Evolutionary conservation across 257 asterid genomes (phyloP).

Genomic region (Nicotiana tabacum): DNA sequence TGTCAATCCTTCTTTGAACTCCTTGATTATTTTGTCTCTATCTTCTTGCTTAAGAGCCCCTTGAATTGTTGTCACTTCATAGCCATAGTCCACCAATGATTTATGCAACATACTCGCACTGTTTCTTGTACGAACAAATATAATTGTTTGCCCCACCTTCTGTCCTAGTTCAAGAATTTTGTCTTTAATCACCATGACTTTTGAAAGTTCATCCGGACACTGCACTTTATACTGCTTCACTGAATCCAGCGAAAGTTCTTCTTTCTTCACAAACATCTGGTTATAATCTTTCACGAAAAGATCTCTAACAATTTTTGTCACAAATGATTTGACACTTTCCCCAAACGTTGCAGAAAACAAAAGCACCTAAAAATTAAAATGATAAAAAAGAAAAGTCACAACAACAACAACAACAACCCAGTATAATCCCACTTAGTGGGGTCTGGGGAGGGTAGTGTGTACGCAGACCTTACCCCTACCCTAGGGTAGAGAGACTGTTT

Average conservation of each 20-base stretch:
- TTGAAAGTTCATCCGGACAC: conserved; percentile 85
- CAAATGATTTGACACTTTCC: conserved; percentile 68
- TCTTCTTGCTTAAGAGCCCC: conserved; percentile 70
- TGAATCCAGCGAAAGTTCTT: conserved; percentile 40
- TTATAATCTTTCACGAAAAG: conserved; percentile 57
- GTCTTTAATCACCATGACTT: conserved; percentile 66
- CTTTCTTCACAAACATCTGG: conserved; percentile 62
- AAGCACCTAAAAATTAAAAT: conserved; percentile 31
- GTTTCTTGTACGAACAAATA: conserved; percentile 57
- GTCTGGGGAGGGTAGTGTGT: no score
- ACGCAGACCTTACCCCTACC: no score
- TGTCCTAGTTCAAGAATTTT: conserved; percentile 84
- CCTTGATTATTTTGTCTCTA: conserved; percentile 68
- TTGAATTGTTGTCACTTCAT: conserved; percentile 90
- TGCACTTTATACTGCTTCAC: conserved; percentile 68
- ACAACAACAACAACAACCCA: no score
- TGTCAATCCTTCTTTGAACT: conserved; percentile 85
- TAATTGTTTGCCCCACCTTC: conserved; percentile 84
- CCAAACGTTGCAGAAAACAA: conserved; percentile 61
- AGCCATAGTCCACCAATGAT: conserved; percentile 52
- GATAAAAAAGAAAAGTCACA: not conserved
- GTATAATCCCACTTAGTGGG: no score
- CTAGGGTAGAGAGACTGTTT: no score
- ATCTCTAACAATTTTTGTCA: conserved; percentile 33
- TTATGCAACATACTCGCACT: conserved; percentile 53